phyloP scores from a whole-genome alignment of 345 rosid genomes.

The Bretschneidera sinensis region DNA sequence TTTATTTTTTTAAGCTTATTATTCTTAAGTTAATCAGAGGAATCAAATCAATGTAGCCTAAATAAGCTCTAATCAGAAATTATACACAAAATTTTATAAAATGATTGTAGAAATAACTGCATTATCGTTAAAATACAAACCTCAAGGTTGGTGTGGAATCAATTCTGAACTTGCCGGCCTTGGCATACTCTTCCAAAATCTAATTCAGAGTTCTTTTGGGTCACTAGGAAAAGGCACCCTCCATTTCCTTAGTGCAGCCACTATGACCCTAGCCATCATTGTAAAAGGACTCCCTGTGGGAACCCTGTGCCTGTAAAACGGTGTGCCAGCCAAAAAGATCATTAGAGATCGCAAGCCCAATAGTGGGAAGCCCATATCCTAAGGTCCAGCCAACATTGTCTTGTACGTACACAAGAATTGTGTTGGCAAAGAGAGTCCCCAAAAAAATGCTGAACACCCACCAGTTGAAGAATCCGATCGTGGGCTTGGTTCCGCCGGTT shows the following conservation, averaged over 20 bases:
- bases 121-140: constrained; percentile 35
- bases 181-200: constrained; percentile 45
- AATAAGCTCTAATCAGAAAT: too few species aligned
- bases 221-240: constrained; percentile 38
- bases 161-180: constrained; percentile 51
- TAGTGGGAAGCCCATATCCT: constrained; percentile 76
- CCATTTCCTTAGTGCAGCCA: constrained; percentile 64
- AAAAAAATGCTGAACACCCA: constrained; percentile 93
- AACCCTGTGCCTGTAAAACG: constrained; percentile 57
- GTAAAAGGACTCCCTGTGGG: constrained; percentile 77
- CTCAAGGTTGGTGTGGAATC: constrained; percentile 51
- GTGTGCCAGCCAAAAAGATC: constrained; percentile 69
- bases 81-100: too few species aligned
- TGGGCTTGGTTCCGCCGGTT: constrained; percentile 90
- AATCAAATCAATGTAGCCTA: too few species aligned
- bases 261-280: constrained; percentile 67
- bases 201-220: constrained; percentile 47
- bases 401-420: constrained; percentile 75
- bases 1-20: too few species aligned
- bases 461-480: constrained; percentile 97
- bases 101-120: too few species aligned
- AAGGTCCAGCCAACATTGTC: constrained; percentile 85
- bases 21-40: too few species aligned
- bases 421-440: constrained; percentile 84
- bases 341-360: constrained; percentile 58